Evolutionary conservation across 805 yeast genomes (phyloP).

Genomic region (Spathaspora boniae): DNA sequence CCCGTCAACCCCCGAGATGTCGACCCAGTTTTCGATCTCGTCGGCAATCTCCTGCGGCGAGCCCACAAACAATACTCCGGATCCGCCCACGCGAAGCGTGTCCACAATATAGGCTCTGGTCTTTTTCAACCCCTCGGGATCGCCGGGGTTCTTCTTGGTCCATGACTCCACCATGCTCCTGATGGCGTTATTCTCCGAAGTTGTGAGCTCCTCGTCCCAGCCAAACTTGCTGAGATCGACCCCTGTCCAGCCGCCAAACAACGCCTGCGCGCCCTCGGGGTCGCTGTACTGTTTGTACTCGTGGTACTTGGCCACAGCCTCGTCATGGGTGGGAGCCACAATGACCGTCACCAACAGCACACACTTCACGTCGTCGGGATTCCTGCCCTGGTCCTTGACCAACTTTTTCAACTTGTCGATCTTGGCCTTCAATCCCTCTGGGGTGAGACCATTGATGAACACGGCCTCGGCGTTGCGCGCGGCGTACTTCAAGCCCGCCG

Average conservation of each 20-base stretch:
- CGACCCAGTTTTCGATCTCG: slow-evolving; percentile 35
- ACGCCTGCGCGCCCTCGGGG: slow-evolving; percentile 38
- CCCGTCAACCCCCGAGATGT: slow-evolving; percentile 40
- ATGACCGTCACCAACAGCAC: slow-evolving; percentile 33
- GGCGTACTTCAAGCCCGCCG: slow-evolving; percentile 39
- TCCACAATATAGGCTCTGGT: slow-evolving; percentile 25
- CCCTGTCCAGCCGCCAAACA: slow-evolving; percentile 41
- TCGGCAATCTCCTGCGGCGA: slow-evolving; percentile 37
- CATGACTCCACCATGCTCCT: slow-evolving; percentile 29
- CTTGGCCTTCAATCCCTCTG: slow-evolving; percentile 24
- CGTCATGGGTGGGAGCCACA: slow-evolving; percentile 41
- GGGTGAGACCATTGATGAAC: slow-evolving; percentile 33
- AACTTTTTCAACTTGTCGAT: slow-evolving; percentile 26
- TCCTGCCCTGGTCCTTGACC: slow-evolving; percentile 35
- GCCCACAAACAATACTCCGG: slow-evolving; percentile 34
- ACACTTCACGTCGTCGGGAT: slow-evolving; percentile 34
- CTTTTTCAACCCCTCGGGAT: slow-evolving; percentile 16
- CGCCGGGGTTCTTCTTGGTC: slow-evolving; percentile 30
- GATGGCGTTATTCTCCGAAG: slow-evolving; percentile 30
- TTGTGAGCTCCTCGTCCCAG: slow-evolving; percentile 27
- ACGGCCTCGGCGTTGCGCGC: slow-evolving; percentile 43
- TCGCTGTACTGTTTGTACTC: slow-evolving; percentile 32
- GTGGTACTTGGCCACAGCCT: slow-evolving; percentile 35
- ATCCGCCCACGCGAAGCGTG: slow-evolving; percentile 23
- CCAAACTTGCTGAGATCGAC: slow-evolving; percentile 33